phyloP scores from a whole-genome alignment of 2,329 filamentous ascomycete genomes.

The Apiospora saccharicola region DNA sequence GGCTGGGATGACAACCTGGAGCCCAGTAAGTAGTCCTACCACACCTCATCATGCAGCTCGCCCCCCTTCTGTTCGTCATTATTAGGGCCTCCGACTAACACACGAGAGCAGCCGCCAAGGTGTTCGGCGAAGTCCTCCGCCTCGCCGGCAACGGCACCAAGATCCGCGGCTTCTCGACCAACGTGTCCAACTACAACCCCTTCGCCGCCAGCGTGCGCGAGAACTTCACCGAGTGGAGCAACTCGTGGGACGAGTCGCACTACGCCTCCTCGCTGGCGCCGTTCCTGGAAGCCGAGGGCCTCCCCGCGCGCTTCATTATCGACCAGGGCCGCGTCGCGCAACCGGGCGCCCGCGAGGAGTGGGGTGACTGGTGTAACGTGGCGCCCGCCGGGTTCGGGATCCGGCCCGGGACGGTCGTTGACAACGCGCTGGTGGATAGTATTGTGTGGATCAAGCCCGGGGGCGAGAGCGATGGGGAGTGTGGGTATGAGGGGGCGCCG shows the following conservation, averaged over 20 bases:
- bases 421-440: conserved; percentile 61
- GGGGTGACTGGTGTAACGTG: conserved; percentile 71
- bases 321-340: conserved; percentile 40
- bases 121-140: conserved; percentile 59
- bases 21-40: conserved; percentile 43
- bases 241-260: conserved; percentile 61
- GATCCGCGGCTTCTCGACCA: conserved; percentile 64
- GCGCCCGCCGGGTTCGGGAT: conserved; percentile 64
- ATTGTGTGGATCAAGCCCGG: conserved; percentile 72
- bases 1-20: conserved; percentile 64
- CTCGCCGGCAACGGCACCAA: conserved; percentile 58
- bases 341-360: conserved; percentile 52
- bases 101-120: conserved; percentile 42
- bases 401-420: conserved; percentile 62
- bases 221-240: conserved; percentile 49
- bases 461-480: conserved; percentile 55
- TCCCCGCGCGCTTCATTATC: conserved; percentile 48
- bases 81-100: not conserved
- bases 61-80: not conserved
- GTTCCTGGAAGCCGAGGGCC: conserved; percentile 60
- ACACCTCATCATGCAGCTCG: too few relatives aligned
- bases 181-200: conserved; percentile 65
- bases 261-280: conserved; percentile 73
- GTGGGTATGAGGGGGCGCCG: conserved; percentile 67
- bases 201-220: conserved; percentile 33